Base-by-base conservation (phyloP, 1,284 basidiomycete species). In the Pseudozyma tsukubaensis region DNA sequence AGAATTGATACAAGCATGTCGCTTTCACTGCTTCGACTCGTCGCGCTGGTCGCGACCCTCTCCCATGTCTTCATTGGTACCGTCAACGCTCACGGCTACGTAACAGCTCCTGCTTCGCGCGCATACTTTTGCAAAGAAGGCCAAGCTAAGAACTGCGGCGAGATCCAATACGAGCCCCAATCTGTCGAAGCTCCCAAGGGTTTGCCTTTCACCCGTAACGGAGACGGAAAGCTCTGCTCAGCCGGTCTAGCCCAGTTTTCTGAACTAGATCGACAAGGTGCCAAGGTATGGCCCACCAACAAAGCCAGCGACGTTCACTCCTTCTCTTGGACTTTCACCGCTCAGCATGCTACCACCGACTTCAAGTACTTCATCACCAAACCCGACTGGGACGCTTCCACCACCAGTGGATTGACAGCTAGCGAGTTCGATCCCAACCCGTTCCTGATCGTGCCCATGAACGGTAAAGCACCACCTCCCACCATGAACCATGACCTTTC, bases 51-150 rank as follows among this genome's bases (percentile, higher is more conserved):
- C 62, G 62, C 64, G 34, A 45, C 43, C 18, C 35, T 72, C 16
- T 66, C 52, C 16, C 63, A 58, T 42, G 66, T 80, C 43, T 70
- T 79, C 32, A 37, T 70, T 32, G 29, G 51, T 50, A 60, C 71
- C 10, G 72, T 72, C 12, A 50, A 71, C 18, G 72, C 72, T 24
- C 72, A 75, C 36, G 72, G 72, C 49, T 68, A 69, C 51, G 61
- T 66, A 39, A 58, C 55, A 21, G 91, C 44, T 85, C 85, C 40
- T 85, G 84, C 67, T 87, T 88, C 88, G 10, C 56, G 76, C 85
- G 78, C 90, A 90, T 71, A 90, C 86, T 80, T 91, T 91, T 40
- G 82, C 77, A 32, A 86, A 78, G 32, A 84, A 85, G 51, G 86
- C 82, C 24, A 85, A 78, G 68, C 71, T 11, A 64, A 64, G 44